Evolutionary conservation across 2,329 filamentous ascomycete species (phyloP).

Genomic region (Cytospora leucostoma): DNA sequence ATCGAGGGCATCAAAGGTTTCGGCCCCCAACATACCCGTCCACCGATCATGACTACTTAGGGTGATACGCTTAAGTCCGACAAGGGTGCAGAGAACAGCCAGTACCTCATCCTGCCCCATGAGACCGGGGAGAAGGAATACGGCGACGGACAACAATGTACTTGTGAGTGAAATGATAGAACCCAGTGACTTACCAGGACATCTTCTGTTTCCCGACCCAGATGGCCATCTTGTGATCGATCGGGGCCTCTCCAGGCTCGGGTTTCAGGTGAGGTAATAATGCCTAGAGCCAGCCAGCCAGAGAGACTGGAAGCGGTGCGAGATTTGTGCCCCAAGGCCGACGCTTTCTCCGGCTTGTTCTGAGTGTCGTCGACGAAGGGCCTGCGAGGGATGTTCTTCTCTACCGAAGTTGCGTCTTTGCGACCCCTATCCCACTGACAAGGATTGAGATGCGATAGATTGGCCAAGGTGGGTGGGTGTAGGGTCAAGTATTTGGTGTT

Average conservation of each 20-base stretch:
- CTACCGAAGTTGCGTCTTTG: background rate
- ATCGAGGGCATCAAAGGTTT: background rate
- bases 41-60: background rate
- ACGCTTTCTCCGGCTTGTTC: background rate
- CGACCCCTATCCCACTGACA: background rate
- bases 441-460: constrained; percentile 7
- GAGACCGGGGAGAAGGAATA: background rate
- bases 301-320: background rate
- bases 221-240: constrained; percentile 24
- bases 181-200: constrained; percentile 24
- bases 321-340: background rate
- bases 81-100: background rate
- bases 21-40: background rate
- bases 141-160: background rate
- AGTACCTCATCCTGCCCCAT: background rate
- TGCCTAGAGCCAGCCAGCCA: background rate
- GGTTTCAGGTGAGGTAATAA: constrained; percentile 3
- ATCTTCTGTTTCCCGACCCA: constrained; percentile 29
- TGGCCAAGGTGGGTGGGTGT: background rate
- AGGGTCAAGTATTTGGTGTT: constrained; percentile 20
- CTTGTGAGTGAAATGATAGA: background rate
- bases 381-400: background rate
- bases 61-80: background rate
- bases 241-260: constrained; percentile 22
- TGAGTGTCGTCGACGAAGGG: background rate